Base-by-base conservation (phyloP, 2,329 filamentous ascomycete species). In the Diplodia sapinea region DNA sequence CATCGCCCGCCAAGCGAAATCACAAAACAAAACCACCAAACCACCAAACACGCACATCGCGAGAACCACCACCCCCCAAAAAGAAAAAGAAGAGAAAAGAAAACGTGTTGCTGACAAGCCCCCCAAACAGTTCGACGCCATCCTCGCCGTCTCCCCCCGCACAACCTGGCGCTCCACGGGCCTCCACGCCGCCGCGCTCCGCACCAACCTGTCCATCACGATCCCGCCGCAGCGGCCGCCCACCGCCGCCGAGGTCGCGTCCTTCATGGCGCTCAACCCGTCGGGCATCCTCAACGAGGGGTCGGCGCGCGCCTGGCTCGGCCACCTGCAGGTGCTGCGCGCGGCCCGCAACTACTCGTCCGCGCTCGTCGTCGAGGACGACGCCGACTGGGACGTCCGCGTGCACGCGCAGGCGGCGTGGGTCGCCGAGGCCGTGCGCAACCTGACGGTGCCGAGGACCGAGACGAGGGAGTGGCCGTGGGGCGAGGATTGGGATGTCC, bases 361-460 rank as follows among this genome's bases (percentile, higher is more conserved):
- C 20, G 51, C 68, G 0, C 61, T 70, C 4, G 65, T 70, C n/a
- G 11, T 70, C 8, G 69, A 70, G 29, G 69, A 70, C 40, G 69
- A 70, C 31, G 43, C 57, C 7, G 69, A 70, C 61, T 70, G 69
- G 69, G 68, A 69, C 50, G 49, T 70, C 9, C 17, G 12, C 7
- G 65, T 68, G 15, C 66, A 68, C 50, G 29, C 43, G 9, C 66
- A 68, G 36, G 59, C 57, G 12, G 51, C n/a, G 29, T n/a, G 49
- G 29, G 54, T 68, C 3, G 57, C 57, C 2, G 57, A 51, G 26
- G 56, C 66, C 15, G 49, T 68, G 29, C 29, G 66, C 0, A 64
- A 68, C n/a, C 57, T 68, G 12, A 63, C 66, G 3, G 47, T 49
- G 6, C 56, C 66, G 17, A 12, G 38, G 17, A 52, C 50, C 1